Evolutionary conservation across 2,329 filamentous ascomycete genomes (phyloP).

Genomic region (Diaporthe longicolla): DNA sequence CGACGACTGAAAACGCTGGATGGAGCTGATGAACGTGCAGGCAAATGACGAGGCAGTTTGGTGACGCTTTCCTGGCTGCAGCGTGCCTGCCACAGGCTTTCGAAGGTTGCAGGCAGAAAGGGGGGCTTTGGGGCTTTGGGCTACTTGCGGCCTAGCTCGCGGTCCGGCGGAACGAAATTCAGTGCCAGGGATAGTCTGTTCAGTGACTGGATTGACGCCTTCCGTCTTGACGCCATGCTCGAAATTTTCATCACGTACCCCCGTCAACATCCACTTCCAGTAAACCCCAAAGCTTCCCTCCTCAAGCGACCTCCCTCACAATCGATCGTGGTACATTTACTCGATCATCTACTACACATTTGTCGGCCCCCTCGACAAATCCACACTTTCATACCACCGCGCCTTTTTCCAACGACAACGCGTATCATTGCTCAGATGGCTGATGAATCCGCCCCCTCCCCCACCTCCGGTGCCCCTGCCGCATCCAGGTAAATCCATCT

Average conservation of each 20-base stretch:
- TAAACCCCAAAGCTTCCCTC: not conserved
- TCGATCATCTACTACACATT: slow-evolving; percentile 6
- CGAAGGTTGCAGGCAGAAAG: not conserved
- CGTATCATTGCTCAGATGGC: slow-evolving; percentile 19
- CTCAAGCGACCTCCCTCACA: slow-evolving; percentile 5
- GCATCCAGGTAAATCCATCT: slow-evolving; percentile 34
- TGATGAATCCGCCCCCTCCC: slow-evolving; percentile 35
- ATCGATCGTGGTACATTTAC: slow-evolving; percentile 22
- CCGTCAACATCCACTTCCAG: slow-evolving; percentile 22
- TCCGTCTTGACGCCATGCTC: slow-evolving; percentile 17
- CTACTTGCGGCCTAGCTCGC: slow-evolving; percentile 26
- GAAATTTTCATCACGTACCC: slow-evolving; percentile 30
- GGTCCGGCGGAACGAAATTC: slow-evolving; percentile 35
- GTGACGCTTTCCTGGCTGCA: not conserved
- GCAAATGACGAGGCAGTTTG: not conserved
- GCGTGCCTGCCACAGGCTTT: slow-evolving; percentile 10
- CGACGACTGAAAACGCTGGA: not conserved
- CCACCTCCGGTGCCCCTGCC: slow-evolving; percentile 3
- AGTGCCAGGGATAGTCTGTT: slow-evolving; percentile 25
- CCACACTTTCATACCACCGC: slow-evolving; percentile 4
- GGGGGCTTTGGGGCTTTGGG: not conserved
- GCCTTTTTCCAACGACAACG: slow-evolving; percentile 28
- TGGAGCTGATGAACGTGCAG: not conserved
- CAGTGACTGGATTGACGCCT: slow-evolving; percentile 27
- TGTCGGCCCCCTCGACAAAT: slow-evolving; percentile 10